Evolutionary conservation across 164 flowering plant genomes (phyloP).

Genomic region (Umbilicus rupestris): DNA sequence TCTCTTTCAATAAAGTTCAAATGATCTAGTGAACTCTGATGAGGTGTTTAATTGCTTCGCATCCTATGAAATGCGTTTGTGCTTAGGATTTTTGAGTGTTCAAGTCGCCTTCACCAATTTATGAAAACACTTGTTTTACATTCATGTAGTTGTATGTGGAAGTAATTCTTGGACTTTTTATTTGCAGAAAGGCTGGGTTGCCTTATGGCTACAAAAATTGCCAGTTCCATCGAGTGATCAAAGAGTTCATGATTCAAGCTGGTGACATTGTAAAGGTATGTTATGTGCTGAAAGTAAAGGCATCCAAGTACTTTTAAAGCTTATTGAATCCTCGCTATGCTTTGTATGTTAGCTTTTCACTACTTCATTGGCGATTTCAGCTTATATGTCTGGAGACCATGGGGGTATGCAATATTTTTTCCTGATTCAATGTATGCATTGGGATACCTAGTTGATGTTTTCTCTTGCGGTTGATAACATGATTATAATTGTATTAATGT

Average conservation of each 20-base stretch:
- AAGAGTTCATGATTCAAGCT: conserved; percentile 95
- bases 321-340: not conserved
- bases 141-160: conserved; percentile 2
- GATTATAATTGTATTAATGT: not conserved
- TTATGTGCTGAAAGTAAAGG: not conserved
- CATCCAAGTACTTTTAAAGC: not conserved
- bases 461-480: not conserved
- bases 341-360: not conserved
- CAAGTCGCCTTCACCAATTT: not conserved
- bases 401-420: not conserved
- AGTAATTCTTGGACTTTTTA: conserved; percentile 8
- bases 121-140: not conserved
- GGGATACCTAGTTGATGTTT: not conserved
- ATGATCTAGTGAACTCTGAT: not conserved
- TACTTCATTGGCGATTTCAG: not conserved
- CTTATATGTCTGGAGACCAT: too few relatives aligned
- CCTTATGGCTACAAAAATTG: conserved; percentile 93
- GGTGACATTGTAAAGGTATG: conserved; percentile 91
- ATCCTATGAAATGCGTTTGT: not conserved
- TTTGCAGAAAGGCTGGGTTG: conserved; percentile 69
- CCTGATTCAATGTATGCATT: not conserved
- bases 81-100: not conserved
- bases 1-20: not conserved
- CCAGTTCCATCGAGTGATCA: conserved; percentile 92
- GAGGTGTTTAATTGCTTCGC: not conserved